Evolutionary conservation across 306 rosid species (phyloP).

Genomic region (peach (Prunus persica)): DNA sequence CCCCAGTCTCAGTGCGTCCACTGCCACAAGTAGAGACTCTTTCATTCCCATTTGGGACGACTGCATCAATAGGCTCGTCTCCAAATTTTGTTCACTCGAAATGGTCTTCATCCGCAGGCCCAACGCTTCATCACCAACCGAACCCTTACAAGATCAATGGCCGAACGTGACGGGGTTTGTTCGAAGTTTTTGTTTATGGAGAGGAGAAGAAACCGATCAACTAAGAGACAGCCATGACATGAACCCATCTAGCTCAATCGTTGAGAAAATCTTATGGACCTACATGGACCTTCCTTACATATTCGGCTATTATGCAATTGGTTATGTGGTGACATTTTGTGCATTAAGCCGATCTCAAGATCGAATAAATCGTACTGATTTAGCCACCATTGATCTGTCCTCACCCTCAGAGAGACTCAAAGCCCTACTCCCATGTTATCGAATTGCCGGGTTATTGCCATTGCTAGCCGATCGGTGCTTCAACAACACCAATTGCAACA

Average conservation of each 20-base stretch:
- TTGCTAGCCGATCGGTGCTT: conserved; percentile 54
- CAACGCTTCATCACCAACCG: conserved; percentile 2
- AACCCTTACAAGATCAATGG: conserved; percentile 77
- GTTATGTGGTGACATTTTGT: conserved; percentile 62
- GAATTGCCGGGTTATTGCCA: conserved; percentile 53
- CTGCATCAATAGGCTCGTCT: conserved; percentile 65
- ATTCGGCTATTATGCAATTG: conserved; percentile 72
- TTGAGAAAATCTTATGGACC: conserved; percentile 63
- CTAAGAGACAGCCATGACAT: conserved; percentile 36
- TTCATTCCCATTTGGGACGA: conserved; percentile 86
- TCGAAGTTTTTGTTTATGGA: conserved; percentile 67
- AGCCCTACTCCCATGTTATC: conserved; percentile 62
- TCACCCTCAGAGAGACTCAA: conserved; percentile 59
- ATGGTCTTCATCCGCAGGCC: conserved; percentile 52
- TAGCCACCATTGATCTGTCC: conserved; percentile 49
- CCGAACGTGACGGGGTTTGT: conserved; percentile 76
- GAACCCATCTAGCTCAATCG: conserved; percentile 52
- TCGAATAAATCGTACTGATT: conserved; percentile 52
- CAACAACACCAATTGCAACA: conserved; percentile 15
- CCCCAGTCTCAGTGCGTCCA: conserved; percentile 35
- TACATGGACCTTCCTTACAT: conserved; percentile 72
- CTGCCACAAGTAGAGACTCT: conserved; percentile 56
- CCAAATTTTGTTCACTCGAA: conserved; percentile 54
- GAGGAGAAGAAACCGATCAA: conserved; percentile 80
- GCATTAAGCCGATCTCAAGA: conserved; percentile 61